Evolutionary conservation across 202 grass and related monocot genomes (phyloP).

Genomic region (Bolboschoenoplectus hybrid): DNA sequence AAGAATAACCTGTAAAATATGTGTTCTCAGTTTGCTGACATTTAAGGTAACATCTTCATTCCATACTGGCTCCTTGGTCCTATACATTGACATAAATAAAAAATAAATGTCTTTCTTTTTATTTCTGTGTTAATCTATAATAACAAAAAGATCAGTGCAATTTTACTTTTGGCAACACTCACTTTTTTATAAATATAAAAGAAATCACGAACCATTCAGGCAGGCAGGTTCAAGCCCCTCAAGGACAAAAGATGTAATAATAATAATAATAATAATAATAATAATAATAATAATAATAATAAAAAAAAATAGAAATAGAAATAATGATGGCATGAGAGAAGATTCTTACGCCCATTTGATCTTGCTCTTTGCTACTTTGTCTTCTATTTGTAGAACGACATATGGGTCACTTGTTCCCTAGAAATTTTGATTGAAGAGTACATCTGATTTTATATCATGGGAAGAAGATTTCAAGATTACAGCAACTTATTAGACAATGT

Average conservation of each 20-base stretch:
- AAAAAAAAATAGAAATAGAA: conserved; percentile 36
- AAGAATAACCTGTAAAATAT: conserved; percentile 64
- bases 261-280: not conserved
- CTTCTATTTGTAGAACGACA: conserved; percentile 80
- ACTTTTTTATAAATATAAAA: conserved; percentile 21
- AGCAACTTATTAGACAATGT: not conserved
- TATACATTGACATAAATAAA: conserved; percentile 51
- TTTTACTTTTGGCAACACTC: not conserved
- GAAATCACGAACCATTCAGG: conserved; percentile 23
- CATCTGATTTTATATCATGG: not conserved
- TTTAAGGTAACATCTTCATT: conserved; percentile 85
- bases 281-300: conserved; percentile 30
- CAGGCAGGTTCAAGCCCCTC: not conserved
- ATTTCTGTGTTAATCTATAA: not conserved
- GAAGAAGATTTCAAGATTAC: conserved; percentile 13
- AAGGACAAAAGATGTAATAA: not conserved
- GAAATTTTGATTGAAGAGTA: conserved; percentile 32
- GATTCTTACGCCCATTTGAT: conserved; percentile 96
- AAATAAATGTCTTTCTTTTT: conserved; percentile 25
- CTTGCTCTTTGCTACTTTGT: conserved; percentile 71
- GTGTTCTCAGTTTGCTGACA: conserved; percentile 57
- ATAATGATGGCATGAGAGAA: conserved; percentile 17
- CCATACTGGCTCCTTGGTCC: conserved; percentile 87
- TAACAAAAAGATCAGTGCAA: not conserved
- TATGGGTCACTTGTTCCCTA: conserved; percentile 98